Percentiles rank a stretch among this genome's conserved stretches.
Evolutionary conservation across 208 protist species (phyloP).

Genomic region (Herpetomonas tarakana): DNA sequence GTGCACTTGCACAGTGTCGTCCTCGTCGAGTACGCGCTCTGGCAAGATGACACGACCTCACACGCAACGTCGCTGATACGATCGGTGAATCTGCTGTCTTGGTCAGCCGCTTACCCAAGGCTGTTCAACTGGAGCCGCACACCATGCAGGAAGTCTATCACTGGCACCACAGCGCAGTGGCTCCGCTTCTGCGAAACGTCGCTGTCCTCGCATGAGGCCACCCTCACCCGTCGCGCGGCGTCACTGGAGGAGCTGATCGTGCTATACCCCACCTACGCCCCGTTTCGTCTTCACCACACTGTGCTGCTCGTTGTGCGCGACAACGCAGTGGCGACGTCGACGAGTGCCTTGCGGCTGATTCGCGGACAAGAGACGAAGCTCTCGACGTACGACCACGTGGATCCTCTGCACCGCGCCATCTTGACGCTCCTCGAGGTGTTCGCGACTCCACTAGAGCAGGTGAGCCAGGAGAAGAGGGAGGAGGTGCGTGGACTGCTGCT

Average conservation of each 20-base stretch:
- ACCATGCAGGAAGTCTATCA: conserved; percentile 13
- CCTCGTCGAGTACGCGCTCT: conserved; percentile 69
- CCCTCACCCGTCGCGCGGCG: conserved; percentile 38
- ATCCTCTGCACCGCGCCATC: conserved; percentile 23
- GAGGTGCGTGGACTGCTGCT: neutral
- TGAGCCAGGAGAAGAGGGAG: neutral
- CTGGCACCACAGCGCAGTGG: conserved; percentile 19
- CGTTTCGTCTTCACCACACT: conserved; percentile 74
- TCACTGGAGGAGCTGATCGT: conserved; percentile 85
- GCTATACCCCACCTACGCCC: conserved; percentile 47
- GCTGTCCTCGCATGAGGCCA: conserved; percentile 22
- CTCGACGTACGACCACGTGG: conserved; percentile 12
- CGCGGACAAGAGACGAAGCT: conserved; percentile 14
- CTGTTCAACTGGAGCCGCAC: conserved; percentile 52
- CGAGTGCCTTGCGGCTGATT: conserved; percentile 16
- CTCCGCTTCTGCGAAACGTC: conserved; percentile 50
- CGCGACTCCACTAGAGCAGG: neutral
- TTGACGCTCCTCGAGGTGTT: conserved; percentile 51
- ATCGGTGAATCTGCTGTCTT: conserved; percentile 44
- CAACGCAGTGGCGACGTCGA: conserved; percentile 1
- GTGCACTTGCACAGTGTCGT: conserved; percentile 35
- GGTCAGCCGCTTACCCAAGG: conserved; percentile 12
- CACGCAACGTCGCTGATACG: conserved; percentile 52
- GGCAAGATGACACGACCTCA: conserved; percentile 23
- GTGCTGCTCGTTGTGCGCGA: conserved; percentile 17